Base-by-base conservation (phyloP, 352 stramenopile genomes). In the Pilasporangium apinafurcum region DNA sequence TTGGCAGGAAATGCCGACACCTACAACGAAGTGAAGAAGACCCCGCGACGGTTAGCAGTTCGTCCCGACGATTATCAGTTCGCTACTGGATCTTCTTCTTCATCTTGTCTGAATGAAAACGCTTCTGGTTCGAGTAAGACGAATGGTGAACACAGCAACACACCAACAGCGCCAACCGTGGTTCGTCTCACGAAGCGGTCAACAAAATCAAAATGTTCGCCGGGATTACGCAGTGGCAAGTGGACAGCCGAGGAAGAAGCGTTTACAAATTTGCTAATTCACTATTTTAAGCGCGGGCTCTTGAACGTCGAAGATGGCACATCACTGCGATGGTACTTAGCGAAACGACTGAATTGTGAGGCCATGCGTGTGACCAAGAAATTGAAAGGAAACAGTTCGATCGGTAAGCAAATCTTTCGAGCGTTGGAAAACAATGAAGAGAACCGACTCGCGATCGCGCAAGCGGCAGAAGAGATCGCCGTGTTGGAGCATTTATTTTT, bases 311-410 rank as follows among this genome's bases (percentile, higher is more conserved):
- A 92, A 35, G 77, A 90, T 52, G 82, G 82, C 53, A 92, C 80
- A 27, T 88, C 75, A 20, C 61, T 94, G 48, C 79, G 82, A 22
- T 91, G 79, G 77, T 94, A 87, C 62, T 59, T 94, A 28, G 68
- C 78, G 5, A 89, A 92, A 61, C 75, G 75, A 0, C 58, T 94
- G 6, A 92, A 92, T 45, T 94, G 82, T 49, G 80, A 94, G 39
- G 77, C 82, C 8, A 94, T 94, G 82, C 77, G 82, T 31, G 79
- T 94, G 44, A 92, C 82, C 21, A 94, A 94, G 51, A 94, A 94
- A 55, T 69, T 94, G 55, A 94, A 91, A 51, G 79, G 79, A 42
- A 89, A 92, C 51, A 88, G 71, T 54, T 92, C 78, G 27, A 91
- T 93, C 54, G 82, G 82, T 18, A 94, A 94, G 45, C 79, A 94